phyloP scores from a whole-genome alignment of 352 stramenopile genomes.

The Phytophthora fragariaefolia region DNA sequence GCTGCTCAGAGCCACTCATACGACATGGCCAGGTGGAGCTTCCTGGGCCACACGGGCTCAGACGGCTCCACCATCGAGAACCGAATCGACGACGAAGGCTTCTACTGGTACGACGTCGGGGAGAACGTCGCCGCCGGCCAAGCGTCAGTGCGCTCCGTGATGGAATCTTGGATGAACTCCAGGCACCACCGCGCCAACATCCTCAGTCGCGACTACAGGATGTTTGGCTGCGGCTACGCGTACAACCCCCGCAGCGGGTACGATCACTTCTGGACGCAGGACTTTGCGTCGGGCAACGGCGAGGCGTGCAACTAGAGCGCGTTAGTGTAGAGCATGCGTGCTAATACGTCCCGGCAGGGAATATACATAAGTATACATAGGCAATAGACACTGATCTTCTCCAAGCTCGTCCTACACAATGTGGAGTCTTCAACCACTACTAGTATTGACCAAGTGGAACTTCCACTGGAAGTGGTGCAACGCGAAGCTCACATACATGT shows the following conservation, averaged over 20 bases:
- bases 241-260: constrained; percentile 43
- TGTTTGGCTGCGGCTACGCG: constrained; percentile 43
- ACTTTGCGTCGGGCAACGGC: constrained; percentile 40
- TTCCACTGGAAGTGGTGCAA: too few relatives aligned
- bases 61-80: constrained; percentile 47
- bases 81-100: constrained; percentile 46
- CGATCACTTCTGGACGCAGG: constrained; percentile 65
- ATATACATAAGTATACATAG: constrained; percentile 24
- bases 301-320: constrained; percentile 30
- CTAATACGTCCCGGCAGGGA: neutral
- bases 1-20: constrained; percentile 38
- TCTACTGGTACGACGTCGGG: constrained; percentile 41
- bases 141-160: constrained; percentile 40
- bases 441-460: too few relatives aligned
- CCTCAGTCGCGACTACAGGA: constrained; percentile 35
- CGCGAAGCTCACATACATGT: constrained; percentile 20
- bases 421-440: neutral
- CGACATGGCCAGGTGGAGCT: constrained; percentile 58
- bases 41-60: constrained; percentile 53
- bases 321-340: constrained; percentile 13
- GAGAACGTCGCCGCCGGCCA: constrained; percentile 68
- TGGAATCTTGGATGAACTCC: constrained; percentile 66
- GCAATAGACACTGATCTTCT: too few relatives aligned
- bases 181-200: constrained; percentile 52
- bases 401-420: too few relatives aligned